These are phyloP conservation scores for Diddensiella transvaalensis DNA, from an alignment of 805 yeast species.

Conservation along the genomic window DNA sequence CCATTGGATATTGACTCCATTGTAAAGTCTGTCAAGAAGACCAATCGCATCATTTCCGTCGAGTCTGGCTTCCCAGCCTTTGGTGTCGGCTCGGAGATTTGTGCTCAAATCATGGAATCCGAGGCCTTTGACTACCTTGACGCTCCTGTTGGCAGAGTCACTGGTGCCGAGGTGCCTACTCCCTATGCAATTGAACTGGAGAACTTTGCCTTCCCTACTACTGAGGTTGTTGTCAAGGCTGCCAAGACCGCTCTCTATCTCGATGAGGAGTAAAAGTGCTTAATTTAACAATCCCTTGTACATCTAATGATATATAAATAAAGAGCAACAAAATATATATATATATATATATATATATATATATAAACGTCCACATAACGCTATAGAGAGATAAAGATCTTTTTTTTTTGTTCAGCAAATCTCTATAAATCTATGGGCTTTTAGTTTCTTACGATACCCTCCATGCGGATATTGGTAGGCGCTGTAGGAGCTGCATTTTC, in stretches of 20 bases:
- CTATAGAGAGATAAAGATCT: too few relatives aligned
- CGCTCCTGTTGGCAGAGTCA: conserved; percentile 97
- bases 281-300: background rate
- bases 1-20: conserved; percentile 91
- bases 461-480: conserved; percentile 75
- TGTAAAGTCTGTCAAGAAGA: conserved; percentile 86
- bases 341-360: background rate
- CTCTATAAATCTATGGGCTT: background rate
- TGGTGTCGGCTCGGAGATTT: conserved; percentile 97
- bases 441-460: too few relatives aligned
- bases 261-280: conserved; percentile 25
- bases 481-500: conserved; percentile 63
- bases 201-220: conserved; percentile 98
- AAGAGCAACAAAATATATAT: background rate
- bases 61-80: conserved; percentile 98
- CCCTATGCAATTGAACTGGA: conserved; percentile 96
- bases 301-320: background rate
- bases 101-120: conserved; percentile 97
- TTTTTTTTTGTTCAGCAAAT: background rate
- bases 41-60: conserved; percentile 92
- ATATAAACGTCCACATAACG: background rate
- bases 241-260: conserved; percentile 40
- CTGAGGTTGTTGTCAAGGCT: conserved; percentile 81
- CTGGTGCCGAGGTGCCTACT: conserved; percentile 99
- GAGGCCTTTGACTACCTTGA: conserved; percentile 98